Base-by-base conservation (phyloP, 2,329 filamentous ascomycete genomes). In the Lasiodiplodia theobromae region DNA sequence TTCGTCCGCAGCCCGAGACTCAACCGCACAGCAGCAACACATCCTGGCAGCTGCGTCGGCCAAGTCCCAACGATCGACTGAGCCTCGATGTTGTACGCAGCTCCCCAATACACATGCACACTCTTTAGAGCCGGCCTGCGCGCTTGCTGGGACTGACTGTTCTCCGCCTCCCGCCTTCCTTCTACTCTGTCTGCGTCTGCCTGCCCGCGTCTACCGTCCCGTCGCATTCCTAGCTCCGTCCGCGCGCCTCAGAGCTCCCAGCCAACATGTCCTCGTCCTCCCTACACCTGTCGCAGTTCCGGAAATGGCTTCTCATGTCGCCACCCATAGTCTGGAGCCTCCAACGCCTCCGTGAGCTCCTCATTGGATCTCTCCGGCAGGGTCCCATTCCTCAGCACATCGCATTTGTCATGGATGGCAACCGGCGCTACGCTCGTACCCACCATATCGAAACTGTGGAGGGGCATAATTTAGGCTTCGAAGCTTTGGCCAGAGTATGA, bases 341-440 rank as follows among this genome's bases (percentile, higher is more conserved):
- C 70, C 89, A 88, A 69, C 89, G 91, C 74, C 82, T 97, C 23
- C 89, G 93, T 71, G 92, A 97, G 78, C 84, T 97, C 63, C 86
- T 98, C 71, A 96, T 99, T 73, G 93, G 93, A 67, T 92, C 94
- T 62, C 83, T 98, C 66, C 91, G 91, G 76, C 95, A 97, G 81
- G 96, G 96, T 0, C 93, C 94, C 2, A 91, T 99, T 67, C 96
- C 96, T 11, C 90, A 93, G 76, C 96, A 99, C 88, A 89, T 99
- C 70, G 96, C 96, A n/a, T 99, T 99, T 77, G 95, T 97, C 74
- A 99, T 99, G 96, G 96, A 99, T 79, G 96, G 96, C 68, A 99
- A 99, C 82, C 86, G 96, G 75, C 91, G 96, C 56, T 99, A 96
- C 83, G 96, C 96, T 16, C 88, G 92, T 70, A 92, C 87, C 71